Evolutionary conservation across 805 yeast species (phyloP).

Genomic region (Candida qinlingensis): DNA sequence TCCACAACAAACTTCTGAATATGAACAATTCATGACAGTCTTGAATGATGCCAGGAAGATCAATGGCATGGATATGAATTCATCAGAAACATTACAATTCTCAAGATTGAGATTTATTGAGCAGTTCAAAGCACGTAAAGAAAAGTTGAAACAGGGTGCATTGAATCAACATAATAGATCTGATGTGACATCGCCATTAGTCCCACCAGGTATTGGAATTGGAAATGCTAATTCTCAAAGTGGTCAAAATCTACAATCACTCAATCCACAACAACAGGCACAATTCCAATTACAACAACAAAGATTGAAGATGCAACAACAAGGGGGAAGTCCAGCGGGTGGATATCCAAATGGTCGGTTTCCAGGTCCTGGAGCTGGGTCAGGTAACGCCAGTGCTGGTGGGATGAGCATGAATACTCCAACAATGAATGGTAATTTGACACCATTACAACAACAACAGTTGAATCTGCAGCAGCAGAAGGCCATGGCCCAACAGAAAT

Average conservation of each 20-base stretch:
- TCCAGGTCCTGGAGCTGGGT: conserved; percentile 11
- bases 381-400: background rate
- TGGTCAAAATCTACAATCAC: background rate
- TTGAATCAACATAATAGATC: conserved; percentile 17
- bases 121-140: conserved; percentile 69
- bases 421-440: background rate
- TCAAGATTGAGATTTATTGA: conserved; percentile 85
- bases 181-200: conserved; percentile 3
- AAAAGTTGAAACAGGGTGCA: conserved; percentile 42
- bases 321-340: background rate
- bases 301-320: conserved; percentile 17
- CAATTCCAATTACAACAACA: conserved; percentile 28
- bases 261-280: conserved; percentile 25
- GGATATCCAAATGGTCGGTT: no score
- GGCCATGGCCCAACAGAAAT: conserved; percentile 24
- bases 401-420: background rate
- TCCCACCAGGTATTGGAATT: conserved; percentile 6
- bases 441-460: conserved; percentile 17
- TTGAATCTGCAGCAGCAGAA: conserved; percentile 21
- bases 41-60: conserved; percentile 40
- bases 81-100: conserved; percentile 51
- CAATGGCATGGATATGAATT: conserved; percentile 22
- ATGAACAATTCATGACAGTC: conserved; percentile 83
- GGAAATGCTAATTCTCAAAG: conserved; percentile 12
- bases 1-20: conserved; percentile 75